Evolutionary conservation across 83 land plant genomes (phyloP).

Genomic region (Picea mariana): DNA sequence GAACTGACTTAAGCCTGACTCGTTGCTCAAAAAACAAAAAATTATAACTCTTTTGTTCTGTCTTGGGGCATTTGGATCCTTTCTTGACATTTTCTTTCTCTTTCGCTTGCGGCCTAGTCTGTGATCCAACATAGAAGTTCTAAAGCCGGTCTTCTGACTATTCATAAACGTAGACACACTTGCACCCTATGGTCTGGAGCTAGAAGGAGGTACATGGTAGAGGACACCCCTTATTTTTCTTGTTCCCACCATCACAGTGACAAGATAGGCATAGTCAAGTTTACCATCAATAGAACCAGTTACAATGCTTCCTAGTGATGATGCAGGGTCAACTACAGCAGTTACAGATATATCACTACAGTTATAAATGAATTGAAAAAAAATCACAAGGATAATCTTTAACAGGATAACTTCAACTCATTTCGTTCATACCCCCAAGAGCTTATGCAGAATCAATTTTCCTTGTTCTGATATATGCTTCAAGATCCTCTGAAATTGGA

Average conservation of each 20-base stretch:
- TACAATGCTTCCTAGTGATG: constrained; percentile 28
- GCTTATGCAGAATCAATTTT: constrained; percentile 23
- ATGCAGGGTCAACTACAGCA: constrained; percentile 39
- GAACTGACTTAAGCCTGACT: too few relatives aligned
- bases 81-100: too few relatives aligned
- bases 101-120: too few relatives aligned
- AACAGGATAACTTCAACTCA: neutral
- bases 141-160: too few relatives aligned
- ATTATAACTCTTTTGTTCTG: too few relatives aligned
- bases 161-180: too few relatives aligned
- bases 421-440: constrained; percentile 1
- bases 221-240: constrained; percentile 36
- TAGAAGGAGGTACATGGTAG: constrained; percentile 26
- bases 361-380: neutral
- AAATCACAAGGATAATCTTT: neutral
- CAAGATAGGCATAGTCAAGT: constrained; percentile 40
- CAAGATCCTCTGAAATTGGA: constrained; percentile 3
- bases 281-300: constrained; percentile 46
- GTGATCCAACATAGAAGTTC: too few relatives aligned
- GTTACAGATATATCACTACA: neutral
- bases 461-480: neutral
- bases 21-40: too few relatives aligned
- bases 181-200: constrained; percentile 1
- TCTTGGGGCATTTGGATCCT: too few relatives aligned
- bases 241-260: constrained; percentile 39